A percentile compares a stretch with the other conserved stretches of the same genome.
phyloP scores from a whole-genome alignment of 2,329 filamentous ascomycete genomes.

The Trichoderma afroharzianum region DNA sequence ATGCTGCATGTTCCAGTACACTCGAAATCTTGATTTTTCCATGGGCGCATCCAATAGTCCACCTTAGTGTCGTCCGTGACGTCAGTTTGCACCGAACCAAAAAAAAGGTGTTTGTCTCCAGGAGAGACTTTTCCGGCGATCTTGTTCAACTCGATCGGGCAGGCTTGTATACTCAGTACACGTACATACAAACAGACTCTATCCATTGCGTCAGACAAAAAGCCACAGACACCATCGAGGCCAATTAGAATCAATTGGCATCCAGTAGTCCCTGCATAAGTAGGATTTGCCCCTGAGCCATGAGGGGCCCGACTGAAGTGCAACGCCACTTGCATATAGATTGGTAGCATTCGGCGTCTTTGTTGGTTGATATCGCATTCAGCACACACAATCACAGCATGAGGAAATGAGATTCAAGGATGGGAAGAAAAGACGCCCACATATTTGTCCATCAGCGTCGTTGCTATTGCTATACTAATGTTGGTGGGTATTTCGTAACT shows the following conservation, averaged over 20 bases:
- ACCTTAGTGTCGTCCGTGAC: slow-evolving; percentile 2
- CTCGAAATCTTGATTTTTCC: slow-evolving; percentile 6
- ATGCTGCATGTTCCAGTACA: background rate
- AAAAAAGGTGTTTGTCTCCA: background rate
- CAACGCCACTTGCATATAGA: background rate
- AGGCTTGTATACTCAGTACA: background rate
- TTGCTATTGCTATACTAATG: background rate
- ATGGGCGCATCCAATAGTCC: background rate
- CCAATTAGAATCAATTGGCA: background rate
- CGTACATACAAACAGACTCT: background rate
- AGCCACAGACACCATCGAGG: background rate
- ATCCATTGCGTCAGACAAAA: slow-evolving; percentile 9
- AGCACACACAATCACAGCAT: background rate
- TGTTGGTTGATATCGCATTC: background rate
- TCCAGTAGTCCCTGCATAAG: background rate
- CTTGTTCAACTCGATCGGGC: background rate
- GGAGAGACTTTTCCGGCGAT: background rate
- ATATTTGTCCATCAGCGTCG: background rate
- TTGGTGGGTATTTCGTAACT: background rate
- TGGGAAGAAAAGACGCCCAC: background rate
- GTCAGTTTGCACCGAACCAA: background rate
- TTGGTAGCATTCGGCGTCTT: background rate
- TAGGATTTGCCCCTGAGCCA: background rate
- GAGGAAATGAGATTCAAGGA: background rate
- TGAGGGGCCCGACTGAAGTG: background rate